Evolutionary conservation across 768 basidiomycete species (phyloP).

Genomic region (Termitomyces sp.): DNA sequence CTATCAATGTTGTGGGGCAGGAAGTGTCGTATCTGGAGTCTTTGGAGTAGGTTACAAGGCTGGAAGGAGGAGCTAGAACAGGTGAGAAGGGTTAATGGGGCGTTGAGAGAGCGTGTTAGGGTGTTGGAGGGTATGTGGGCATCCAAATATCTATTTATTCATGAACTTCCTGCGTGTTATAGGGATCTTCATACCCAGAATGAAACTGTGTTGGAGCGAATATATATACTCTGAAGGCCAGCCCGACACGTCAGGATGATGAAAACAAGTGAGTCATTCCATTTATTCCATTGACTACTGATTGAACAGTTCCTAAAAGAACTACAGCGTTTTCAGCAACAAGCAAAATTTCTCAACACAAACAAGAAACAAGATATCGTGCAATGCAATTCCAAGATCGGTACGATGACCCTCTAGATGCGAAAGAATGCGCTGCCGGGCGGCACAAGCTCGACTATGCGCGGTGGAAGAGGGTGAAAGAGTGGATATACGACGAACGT

Average conservation of each 20-base stretch:
- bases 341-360: conserved; percentile 6
- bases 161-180: not conserved
- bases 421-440: conserved; percentile 40
- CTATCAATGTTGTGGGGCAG: conserved; percentile 33
- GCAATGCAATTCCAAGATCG: conserved; percentile 31
- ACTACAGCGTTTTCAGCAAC: not conserved
- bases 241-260: not conserved
- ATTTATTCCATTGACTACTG: not conserved
- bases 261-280: conserved; percentile 15
- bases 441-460: conserved; percentile 51
- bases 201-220: not conserved
- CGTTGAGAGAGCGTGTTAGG: conserved; percentile 10
- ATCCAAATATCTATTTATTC: no score
- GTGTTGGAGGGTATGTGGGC: not conserved
- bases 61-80: conserved; percentile 27
- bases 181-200: not conserved
- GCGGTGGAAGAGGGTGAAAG: conserved; percentile 45
- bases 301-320: conserved; percentile 3
- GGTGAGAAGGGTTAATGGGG: conserved; percentile 21
- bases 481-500: conserved; percentile 38
- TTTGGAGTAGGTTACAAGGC: conserved; percentile 28
- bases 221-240: not conserved
- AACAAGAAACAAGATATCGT: conserved; percentile 31
- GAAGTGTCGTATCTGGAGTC: conserved; percentile 32
- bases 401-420: conserved; percentile 42